phyloP scores from a whole-genome alignment of 768 basidiomycete genomes.

The Mrakia frigida region DNA sequence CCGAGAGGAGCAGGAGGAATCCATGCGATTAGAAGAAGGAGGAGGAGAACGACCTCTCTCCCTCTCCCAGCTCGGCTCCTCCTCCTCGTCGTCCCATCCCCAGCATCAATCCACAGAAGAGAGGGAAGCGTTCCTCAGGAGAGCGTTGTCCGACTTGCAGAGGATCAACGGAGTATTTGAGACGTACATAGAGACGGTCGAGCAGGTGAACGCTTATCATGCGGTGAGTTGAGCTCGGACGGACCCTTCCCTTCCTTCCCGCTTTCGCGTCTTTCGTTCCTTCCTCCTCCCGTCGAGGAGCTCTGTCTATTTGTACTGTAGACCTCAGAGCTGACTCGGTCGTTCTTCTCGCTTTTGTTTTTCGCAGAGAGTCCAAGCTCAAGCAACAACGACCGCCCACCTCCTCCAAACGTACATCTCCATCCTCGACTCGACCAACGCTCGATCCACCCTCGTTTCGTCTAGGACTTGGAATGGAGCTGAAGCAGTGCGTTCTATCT shows the following conservation, averaged over 20 bases:
- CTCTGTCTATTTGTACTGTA: not conserved
- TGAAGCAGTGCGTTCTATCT: not conserved
- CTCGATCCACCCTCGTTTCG: not conserved
- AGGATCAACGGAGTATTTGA: slow-evolving; percentile 21
- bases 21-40: not conserved
- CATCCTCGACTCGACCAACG: slow-evolving; percentile 1
- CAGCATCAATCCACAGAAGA: slow-evolving; percentile 5
- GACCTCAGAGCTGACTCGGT: not conserved
- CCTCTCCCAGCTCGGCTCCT: slow-evolving; percentile 1
- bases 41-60: slow-evolving; percentile 12
- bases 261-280: not conserved
- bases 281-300: no score
- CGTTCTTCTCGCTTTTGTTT: not conserved
- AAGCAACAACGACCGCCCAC: slow-evolving; percentile 6
- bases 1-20: not conserved
- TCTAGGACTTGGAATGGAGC: slow-evolving; percentile 6
- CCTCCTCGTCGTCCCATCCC: not conserved
- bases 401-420: slow-evolving; percentile 22
- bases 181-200: slow-evolving; percentile 2
- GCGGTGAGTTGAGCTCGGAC: not conserved
- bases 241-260: not conserved
- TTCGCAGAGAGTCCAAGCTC: slow-evolving; percentile 10
- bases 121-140: slow-evolving; percentile 10
- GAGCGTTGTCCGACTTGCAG: slow-evolving; percentile 13
- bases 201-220: slow-evolving; percentile 17